phyloP scores from a whole-genome alignment of 2,329 filamentous ascomycete species.

The Monilinia fructicola region DNA sequence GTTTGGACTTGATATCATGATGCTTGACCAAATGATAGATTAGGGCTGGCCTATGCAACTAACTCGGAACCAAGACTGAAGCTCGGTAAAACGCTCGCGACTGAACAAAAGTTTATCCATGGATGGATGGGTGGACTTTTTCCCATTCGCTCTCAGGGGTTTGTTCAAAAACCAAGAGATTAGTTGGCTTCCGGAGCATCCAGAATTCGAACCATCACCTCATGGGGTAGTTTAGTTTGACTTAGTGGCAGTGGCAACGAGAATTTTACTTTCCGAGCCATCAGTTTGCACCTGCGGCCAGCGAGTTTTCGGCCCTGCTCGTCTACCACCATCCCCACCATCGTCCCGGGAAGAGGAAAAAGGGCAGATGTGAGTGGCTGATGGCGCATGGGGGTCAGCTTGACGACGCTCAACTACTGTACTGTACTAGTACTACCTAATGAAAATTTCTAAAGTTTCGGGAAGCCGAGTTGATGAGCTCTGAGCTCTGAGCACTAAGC shows the following conservation, averaged over 20 bases:
- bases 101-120: neutral
- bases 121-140: neutral
- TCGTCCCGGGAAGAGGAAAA: neutral
- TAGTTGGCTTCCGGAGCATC: neutral
- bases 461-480: neutral
- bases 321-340: slow-evolving; percentile 7
- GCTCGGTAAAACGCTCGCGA: neutral
- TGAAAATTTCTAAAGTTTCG: neutral
- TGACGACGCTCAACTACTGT: neutral
- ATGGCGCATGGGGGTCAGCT: neutral
- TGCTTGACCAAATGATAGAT: neutral
- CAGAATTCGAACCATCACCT: slow-evolving; percentile 4
- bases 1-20: neutral
- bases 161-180: neutral
- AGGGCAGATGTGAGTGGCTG: neutral
- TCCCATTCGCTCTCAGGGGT: neutral
- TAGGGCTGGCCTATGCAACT: neutral
- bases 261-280: slow-evolving; percentile 14
- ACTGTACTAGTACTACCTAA: neutral
- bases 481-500: no score
- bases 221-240: neutral
- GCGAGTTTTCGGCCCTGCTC: slow-evolving; percentile 4
- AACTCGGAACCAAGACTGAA: neutral
- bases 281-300: slow-evolving; percentile 4
- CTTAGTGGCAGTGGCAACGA: slow-evolving; percentile 15